Percentiles rank a stretch among this genome's conserved stretches.
Conservation (phyloP, 768 basidiomycete genomes). For the Tulasnella sp. region DNA sequence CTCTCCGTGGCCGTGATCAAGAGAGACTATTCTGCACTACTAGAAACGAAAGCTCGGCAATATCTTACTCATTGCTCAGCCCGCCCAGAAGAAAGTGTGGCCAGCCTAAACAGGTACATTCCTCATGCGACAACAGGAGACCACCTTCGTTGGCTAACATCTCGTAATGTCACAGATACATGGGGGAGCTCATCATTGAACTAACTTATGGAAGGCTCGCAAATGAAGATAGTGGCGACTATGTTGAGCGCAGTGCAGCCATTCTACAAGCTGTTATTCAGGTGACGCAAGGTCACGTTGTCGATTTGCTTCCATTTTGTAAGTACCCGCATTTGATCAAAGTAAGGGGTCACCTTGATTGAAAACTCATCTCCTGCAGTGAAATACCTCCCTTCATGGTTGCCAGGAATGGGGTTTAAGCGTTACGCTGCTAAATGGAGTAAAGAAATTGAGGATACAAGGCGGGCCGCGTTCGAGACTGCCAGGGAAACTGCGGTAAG, state of each 20-base stretch:
- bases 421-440: neutral
- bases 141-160: neutral
- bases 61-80: neutral
- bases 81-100: neutral
- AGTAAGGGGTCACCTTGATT: no score
- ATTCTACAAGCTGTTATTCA: neutral
- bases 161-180: neutral
- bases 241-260: neutral
- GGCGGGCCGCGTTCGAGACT: no score
- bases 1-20: neutral
- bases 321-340: neutral
- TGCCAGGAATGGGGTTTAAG: conserved; percentile 1
- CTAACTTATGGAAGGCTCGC: neutral
- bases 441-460: neutral
- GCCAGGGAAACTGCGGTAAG: neutral
- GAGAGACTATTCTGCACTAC: neutral
- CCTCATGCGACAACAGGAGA: neutral
- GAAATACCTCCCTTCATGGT: neutral
- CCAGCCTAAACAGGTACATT: neutral
- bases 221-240: neutral
- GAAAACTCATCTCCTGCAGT: neutral
- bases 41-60: neutral
- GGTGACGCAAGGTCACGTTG: neutral
- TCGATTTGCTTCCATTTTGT: neutral
- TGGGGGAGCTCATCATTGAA: neutral